Percentiles rank a stretch among this genome's conserved stretches.
phyloP scores from a whole-genome alignment of 176 grass and related monocot genomes.

The Oryza longistaminata region DNA sequence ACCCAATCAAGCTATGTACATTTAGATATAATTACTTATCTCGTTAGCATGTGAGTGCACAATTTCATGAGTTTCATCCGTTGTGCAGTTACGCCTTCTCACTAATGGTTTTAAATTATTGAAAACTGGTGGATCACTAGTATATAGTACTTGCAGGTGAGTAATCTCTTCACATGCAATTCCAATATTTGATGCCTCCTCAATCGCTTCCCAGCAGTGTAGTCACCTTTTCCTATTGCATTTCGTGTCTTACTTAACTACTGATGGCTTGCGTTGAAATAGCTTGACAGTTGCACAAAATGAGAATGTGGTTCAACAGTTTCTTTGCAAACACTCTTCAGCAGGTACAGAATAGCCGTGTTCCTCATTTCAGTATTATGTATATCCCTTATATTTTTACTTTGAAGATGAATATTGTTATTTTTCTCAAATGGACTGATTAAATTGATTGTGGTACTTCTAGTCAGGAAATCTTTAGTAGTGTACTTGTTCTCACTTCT shows the following conservation, averaged over 20 bases:
- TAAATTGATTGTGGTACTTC: neutral
- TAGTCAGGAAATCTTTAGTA: neutral
- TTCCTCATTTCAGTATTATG: slow-evolving; percentile 6
- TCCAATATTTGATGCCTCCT: neutral
- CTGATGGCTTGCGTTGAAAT: slow-evolving; percentile 40
- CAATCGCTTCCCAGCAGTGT: neutral
- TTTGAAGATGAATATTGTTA: neutral
- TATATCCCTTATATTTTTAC: neutral
- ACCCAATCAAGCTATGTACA: slow-evolving; percentile 1
- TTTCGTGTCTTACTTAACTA: slow-evolving; percentile 4
- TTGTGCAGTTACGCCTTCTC: slow-evolving; percentile 69
- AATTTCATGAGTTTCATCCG: slow-evolving; percentile 13
- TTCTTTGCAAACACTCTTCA: slow-evolving; percentile 63
- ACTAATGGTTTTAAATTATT: slow-evolving; percentile 89
- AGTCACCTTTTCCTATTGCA: neutral
- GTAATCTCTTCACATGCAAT: slow-evolving; percentile 38
- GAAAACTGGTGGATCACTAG: slow-evolving; percentile 77
- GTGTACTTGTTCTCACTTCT: neutral
- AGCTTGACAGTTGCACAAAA: slow-evolving; percentile 90
- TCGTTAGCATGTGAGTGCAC: slow-evolving; percentile 6
- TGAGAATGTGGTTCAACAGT: slow-evolving; percentile 82
- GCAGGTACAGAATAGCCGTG: slow-evolving; percentile 61
- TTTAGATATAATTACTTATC: neutral
- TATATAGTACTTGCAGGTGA: slow-evolving; percentile 96
- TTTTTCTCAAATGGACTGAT: neutral